Base-by-base conservation (phyloP, 148 eudicot species). In the Rhododendron ovatum region DNA sequence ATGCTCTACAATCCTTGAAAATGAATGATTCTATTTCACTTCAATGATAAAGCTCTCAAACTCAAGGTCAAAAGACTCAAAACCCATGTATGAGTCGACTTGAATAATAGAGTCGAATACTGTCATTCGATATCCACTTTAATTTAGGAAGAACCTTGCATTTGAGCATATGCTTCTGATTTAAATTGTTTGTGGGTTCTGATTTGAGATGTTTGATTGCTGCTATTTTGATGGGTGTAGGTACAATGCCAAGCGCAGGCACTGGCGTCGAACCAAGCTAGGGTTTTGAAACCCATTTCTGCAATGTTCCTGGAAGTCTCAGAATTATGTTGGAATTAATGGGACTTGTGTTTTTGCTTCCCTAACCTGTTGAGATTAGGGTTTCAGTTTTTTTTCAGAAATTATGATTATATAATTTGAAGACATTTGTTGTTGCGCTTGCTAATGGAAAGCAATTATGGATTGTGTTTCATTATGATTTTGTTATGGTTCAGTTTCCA, bases 181-280 rank as follows among this genome's bases (percentile, higher is more conserved):
- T 15, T 45, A 20, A 4, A 2, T 17, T 37, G 80, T 63, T 63
- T 67, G 35, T 3, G 74, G 74, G 1, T 15, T 67, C 6, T 67
- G 35, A 11, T 67, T 65, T 67, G 3, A 67, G 33, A n/a, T 67
- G 74, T 83, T 67, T 69, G 78, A 65, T 45, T 57, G 74, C 4
- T 39, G 39, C 14, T 78, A 22, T 30, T 7, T 53, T 7, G 11
- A 24, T 41, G n/a, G 15, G 14, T 78, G 12, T 15, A 85, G 86
- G 86, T 85, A 85, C 86, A 85, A 85, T 61, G 86, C 86, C 69
- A 85, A 85, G 83, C 82, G 86, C 26, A 85, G 86, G 86, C 86
- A 85, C 86, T 85, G 86, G 86, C 86, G 86, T 30, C 86, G 86
- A n/a, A 85, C 86, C 2, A 85, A 85, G 82, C 86, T 85, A 57